Evolutionary conservation across 768 basidiomycete genomes (phyloP).

Genomic region (Peribolospora kevripleyi): DNA sequence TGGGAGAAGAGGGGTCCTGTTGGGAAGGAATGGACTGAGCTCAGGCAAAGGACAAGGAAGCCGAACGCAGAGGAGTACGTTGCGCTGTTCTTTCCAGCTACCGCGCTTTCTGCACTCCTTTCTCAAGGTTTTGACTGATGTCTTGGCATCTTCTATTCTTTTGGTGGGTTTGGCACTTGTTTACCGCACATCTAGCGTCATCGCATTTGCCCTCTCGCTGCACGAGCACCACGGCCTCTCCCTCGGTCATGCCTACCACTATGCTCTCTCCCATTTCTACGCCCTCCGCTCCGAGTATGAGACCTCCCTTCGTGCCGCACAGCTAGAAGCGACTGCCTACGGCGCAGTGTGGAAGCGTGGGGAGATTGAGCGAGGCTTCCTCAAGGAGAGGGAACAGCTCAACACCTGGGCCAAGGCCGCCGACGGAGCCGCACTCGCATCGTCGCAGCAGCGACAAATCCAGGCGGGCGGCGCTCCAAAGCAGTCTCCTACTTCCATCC

Average conservation of each 20-base stretch:
- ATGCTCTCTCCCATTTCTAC: slow-evolving; percentile 63
- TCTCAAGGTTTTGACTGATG: not conserved
- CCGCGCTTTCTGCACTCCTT: not conserved
- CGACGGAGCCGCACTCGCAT: too few species aligned
- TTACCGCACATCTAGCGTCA: slow-evolving; percentile 28
- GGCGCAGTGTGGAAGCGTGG: slow-evolving; percentile 40
- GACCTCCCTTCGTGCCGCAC: slow-evolving; percentile 48
- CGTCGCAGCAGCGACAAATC: not conserved
- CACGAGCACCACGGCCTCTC: slow-evolving; percentile 38
- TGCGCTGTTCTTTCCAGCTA: not conserved
- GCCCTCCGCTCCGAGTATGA: slow-evolving; percentile 64
- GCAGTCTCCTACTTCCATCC: too few species aligned
- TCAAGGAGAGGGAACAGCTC: slow-evolving; percentile 33
- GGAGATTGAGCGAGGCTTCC: slow-evolving; percentile 37
- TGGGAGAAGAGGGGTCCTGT: slow-evolving; percentile 33
- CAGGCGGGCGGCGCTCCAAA: not conserved
- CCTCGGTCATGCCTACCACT: slow-evolving; percentile 53
- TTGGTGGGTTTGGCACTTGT: not conserved
- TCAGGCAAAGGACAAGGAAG: slow-evolving; percentile 57
- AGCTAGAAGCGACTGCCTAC: slow-evolving; percentile 49
- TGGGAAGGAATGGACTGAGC: slow-evolving; percentile 46
- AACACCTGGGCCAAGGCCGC: slow-evolving; percentile 28
- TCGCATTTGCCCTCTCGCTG: slow-evolving; percentile 58
- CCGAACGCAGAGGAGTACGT: slow-evolving; percentile 79
- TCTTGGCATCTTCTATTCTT: not conserved